phyloP scores from a whole-genome alignment of 345 rosid species.

The Aurinia saxatilis region DNA sequence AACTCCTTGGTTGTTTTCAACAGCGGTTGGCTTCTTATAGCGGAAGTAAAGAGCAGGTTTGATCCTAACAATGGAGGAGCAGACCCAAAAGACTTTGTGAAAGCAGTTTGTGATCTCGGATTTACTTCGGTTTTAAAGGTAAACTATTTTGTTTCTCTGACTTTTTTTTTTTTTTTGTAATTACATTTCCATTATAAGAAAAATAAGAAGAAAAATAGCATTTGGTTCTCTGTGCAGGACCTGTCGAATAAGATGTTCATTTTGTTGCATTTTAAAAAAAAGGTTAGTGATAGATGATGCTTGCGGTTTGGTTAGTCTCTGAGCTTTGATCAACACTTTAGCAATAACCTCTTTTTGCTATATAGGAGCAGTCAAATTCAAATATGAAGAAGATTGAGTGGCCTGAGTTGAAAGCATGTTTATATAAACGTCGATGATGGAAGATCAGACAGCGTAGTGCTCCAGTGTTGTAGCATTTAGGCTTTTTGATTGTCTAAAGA shows the following conservation, averaged over 20 bases:
- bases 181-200: background rate
- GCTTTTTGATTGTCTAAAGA: background rate
- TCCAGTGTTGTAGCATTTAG: constrained; percentile 1
- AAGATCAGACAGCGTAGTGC: background rate
- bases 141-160: background rate
- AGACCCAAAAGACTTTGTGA: constrained; percentile 62
- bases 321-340: background rate
- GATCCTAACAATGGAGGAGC: constrained; percentile 91
- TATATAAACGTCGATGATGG: constrained; percentile 75
- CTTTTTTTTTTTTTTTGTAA: background rate
- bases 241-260: constrained; percentile 87
- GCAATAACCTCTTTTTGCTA: background rate
- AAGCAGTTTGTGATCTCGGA: constrained; percentile 74
- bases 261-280: constrained; percentile 63
- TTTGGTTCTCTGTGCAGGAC: constrained; percentile 50
- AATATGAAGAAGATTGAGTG: constrained; percentile 51
- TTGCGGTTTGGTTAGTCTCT: background rate
- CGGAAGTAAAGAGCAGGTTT: constrained; percentile 92
- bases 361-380: constrained; percentile 50
- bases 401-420: constrained; percentile 90
- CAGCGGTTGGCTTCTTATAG: constrained; percentile 95
- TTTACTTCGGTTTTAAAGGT: constrained; percentile 55
- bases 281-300: constrained; percentile 38
- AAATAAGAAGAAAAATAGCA: background rate
- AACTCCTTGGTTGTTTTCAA: background rate